A percentile compares a stretch with the other conserved stretches of the same genome.
Evolutionary conservation across 805 yeast species (phyloP).

Genomic region (Kodamaea kakaduensis): DNA sequence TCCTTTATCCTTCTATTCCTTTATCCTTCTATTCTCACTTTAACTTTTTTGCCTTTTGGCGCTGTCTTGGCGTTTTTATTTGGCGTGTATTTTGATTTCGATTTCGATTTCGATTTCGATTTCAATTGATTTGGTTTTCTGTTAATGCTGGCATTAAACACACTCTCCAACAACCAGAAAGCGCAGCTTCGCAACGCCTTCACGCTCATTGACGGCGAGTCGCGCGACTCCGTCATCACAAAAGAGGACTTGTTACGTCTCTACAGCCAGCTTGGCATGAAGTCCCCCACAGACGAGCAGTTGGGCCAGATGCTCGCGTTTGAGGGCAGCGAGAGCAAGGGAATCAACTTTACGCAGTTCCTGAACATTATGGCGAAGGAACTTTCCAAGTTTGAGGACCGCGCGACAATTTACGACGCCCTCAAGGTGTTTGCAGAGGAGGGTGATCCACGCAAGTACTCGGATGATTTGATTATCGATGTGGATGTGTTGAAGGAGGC

Average conservation of each 20-base stretch:
- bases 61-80: too few relatives aligned
- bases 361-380: constrained; percentile 58
- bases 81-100: too few relatives aligned
- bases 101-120: too few relatives aligned
- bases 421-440: constrained; percentile 49
- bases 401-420: constrained; percentile 53
- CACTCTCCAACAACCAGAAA: constrained; percentile 59
- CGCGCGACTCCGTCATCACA: constrained; percentile 63
- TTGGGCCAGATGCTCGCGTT: constrained; percentile 47
- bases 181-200: constrained; percentile 69
- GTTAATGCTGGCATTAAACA: constrained; percentile 25
- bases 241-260: constrained; percentile 52
- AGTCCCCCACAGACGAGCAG: constrained; percentile 38
- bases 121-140: not conserved
- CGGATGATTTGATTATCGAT: constrained; percentile 42
- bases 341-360: constrained; percentile 61
- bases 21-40: too few relatives aligned
- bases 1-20: not conserved
- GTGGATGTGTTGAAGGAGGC: constrained; percentile 46
- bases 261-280: constrained; percentile 50
- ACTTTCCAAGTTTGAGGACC: constrained; percentile 47
- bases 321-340: constrained; percentile 21
- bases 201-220: constrained; percentile 73
- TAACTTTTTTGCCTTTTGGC: too few relatives aligned
- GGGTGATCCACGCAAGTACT: constrained; percentile 14